A percentile compares a stretch with the other conserved stretches of the same genome.
These are phyloP conservation scores for Peltaster fructicola DNA, from an alignment of 2,329 filamentous ascomycete genomes.

Conservation along the genomic window DNA sequence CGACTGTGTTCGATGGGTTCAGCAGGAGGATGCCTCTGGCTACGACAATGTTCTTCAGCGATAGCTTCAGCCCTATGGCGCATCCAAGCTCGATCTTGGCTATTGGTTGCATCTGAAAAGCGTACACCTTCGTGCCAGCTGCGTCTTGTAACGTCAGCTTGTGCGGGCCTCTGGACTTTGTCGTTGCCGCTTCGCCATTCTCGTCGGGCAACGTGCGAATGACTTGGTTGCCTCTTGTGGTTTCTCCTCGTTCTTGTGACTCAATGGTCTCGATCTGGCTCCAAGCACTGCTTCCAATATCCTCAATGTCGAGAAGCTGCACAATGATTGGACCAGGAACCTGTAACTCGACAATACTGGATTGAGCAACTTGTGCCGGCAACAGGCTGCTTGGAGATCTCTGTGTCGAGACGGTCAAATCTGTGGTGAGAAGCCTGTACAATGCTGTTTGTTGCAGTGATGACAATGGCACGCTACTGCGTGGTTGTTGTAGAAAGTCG, in stretches of 20 bases:
- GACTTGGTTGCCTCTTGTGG: conserved; percentile 60
- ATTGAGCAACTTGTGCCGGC: conserved; percentile 39
- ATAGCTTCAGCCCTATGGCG: conserved; percentile 63
- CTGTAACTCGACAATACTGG: conserved; percentile 35
- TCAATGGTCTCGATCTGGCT: conserved; percentile 74
- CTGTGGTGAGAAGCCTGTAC: conserved; percentile 60
- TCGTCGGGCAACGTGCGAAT: conserved; percentile 49
- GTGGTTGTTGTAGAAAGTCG: conserved; percentile 39
- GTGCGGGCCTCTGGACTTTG: conserved; percentile 42
- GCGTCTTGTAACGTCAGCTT: conserved; percentile 71
- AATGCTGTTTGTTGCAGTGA: conserved; percentile 63
- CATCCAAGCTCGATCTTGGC: conserved; percentile 47
- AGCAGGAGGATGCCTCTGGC: conserved; percentile 65
- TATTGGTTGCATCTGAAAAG: conserved; percentile 51
- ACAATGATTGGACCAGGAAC: conserved; percentile 50
- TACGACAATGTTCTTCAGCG: conserved; percentile 50
- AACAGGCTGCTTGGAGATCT: conserved; percentile 29
- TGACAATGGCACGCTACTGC: conserved; percentile 42
- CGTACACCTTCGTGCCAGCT: conserved; percentile 49
- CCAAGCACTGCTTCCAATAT: conserved; percentile 65
- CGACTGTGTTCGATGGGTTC: conserved; percentile 45
- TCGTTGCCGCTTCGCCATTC: conserved; percentile 14
- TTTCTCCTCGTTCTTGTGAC: conserved; percentile 53
- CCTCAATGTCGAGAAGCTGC: conserved; percentile 74
- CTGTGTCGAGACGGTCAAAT: conserved; percentile 47